These are phyloP conservation scores for Cyberlindnera petersonii DNA, from an alignment of 805 yeast genomes.

Conservation along the genomic window DNA sequence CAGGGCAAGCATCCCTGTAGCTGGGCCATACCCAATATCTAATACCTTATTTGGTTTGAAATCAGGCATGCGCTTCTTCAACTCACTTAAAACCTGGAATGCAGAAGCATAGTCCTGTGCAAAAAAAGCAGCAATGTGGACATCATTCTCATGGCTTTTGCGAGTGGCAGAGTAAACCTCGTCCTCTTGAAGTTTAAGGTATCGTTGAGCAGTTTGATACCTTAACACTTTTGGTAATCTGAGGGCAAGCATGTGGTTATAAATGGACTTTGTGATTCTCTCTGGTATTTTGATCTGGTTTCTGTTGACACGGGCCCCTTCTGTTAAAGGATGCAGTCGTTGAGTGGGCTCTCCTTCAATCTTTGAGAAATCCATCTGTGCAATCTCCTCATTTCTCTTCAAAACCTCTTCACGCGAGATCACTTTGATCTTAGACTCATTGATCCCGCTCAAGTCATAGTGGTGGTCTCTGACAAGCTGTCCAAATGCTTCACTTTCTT, in stretches of 20 bases:
- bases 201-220: slow-evolving; percentile 55
- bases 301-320: slow-evolving; percentile 49
- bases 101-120: slow-evolving; percentile 75
- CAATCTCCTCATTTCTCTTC: slow-evolving; percentile 13
- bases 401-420: slow-evolving; percentile 32
- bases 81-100: slow-evolving; percentile 61
- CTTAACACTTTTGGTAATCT: slow-evolving; percentile 62
- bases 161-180: slow-evolving; percentile 50
- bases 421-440: slow-evolving; percentile 31
- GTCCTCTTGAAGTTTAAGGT: slow-evolving; percentile 45
- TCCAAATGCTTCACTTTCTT: slow-evolving; percentile 40
- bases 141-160: slow-evolving; percentile 58
- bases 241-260: slow-evolving; percentile 57
- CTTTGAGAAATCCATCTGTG: background rate
- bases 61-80: slow-evolving; percentile 51
- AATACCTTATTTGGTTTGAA: slow-evolving; percentile 67
- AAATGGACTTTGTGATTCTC: slow-evolving; percentile 52
- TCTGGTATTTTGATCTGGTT: slow-evolving; percentile 53
- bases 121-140: slow-evolving; percentile 76
- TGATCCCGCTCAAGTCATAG: slow-evolving; percentile 32
- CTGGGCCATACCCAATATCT: slow-evolving; percentile 88
- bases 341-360: slow-evolving; percentile 1
- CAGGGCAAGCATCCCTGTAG: slow-evolving; percentile 83
- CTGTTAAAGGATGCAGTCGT: slow-evolving; percentile 55
- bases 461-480: slow-evolving; percentile 37